Evolutionary conservation across 2,329 filamentous ascomycete genomes (phyloP), one percentile per base, ranked within the genome.

Genomic region (Fusarium incarnatum): DNA sequence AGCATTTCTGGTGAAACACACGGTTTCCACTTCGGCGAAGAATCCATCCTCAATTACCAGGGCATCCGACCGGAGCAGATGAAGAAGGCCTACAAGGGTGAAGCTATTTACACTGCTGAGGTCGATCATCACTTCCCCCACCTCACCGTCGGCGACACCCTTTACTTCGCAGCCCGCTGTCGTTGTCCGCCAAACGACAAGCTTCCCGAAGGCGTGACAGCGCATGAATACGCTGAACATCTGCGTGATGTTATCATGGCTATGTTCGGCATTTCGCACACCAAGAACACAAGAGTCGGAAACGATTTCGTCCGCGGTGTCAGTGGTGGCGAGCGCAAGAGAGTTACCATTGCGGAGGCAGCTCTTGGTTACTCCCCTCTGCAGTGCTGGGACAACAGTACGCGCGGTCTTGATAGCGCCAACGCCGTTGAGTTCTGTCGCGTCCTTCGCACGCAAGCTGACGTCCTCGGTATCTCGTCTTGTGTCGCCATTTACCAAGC

Each of bases 101-200:
- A 95, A 80, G 91, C 91, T 53, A 94, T 94, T 75, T 95, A 94
- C 80, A 94, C 91, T 0, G 91, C 91, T 46, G 92, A 94, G 78
- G 90, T 92, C 25, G 93, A 95, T 76, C 89, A 91, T 5, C 91
- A 94, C 79, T 94, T 94, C 73, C 91, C 91, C 6, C 87, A 89
- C 78, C 80, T 94, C 71, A 89, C 87, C 2, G 92, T 94, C 15
- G 91, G 91, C 50, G 90, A 94, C 69, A 94, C 92, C 0, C 83
- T 94, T 11, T 89, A 87, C 56, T 94, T 94, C 67, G 92, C 92
- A 13, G 91, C 92, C 8, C 83, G 86, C 22, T 90, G 91, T 6
- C 85, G 90, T 47, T 85, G 88, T 22, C 89, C 90, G 0, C 53
- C 30, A 0, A 46, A 41, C 4, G 85, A 86, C 28, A 77, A 84